A percentile compares a stretch with the other conserved stretches of the same genome.
Conservation (phyloP, 768 basidiomycete species). For the Auriscalpium microsporum region DNA sequence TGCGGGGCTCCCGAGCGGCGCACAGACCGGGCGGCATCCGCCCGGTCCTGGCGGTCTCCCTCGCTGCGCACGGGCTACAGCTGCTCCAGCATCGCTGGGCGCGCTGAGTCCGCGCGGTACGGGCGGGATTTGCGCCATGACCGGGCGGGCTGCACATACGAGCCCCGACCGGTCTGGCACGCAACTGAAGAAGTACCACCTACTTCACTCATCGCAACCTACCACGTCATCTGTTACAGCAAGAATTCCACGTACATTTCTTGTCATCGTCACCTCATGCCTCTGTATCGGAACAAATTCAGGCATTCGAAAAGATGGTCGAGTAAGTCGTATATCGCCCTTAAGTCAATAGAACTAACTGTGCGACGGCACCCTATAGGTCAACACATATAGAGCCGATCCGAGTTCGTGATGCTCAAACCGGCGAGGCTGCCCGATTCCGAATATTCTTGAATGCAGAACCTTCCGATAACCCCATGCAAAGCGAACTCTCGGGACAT, state of each 20-base stretch:
- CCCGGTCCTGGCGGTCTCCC: no score
- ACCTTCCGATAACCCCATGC: constrained; percentile 19
- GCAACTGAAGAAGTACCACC: no score
- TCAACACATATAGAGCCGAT: constrained; percentile 26
- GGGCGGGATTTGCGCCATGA: no score
- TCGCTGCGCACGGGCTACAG: no score
- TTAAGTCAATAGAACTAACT: background rate
- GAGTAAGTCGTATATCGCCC: constrained; percentile 18
- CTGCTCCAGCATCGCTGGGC: no score
- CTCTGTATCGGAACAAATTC: constrained; percentile 29
- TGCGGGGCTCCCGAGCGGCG: no score
- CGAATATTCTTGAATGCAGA: constrained; percentile 17
- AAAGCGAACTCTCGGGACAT: constrained; percentile 20
- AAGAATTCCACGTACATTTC: constrained; percentile 32
- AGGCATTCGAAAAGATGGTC: constrained; percentile 24
- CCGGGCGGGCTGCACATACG: no score
- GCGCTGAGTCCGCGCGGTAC: no score
- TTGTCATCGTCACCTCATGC: constrained; percentile 32
- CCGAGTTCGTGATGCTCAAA: constrained; percentile 21
- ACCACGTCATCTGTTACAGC: constrained; percentile 26
- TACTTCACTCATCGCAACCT: constrained; percentile 29
- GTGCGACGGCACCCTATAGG: constrained; percentile 10
- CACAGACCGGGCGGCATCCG: no score
- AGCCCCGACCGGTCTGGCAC: no score
- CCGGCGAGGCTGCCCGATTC: constrained; percentile 15